Conservation (phyloP, 106 monocot species). For the Dioscorea dumetorum region DNA sequence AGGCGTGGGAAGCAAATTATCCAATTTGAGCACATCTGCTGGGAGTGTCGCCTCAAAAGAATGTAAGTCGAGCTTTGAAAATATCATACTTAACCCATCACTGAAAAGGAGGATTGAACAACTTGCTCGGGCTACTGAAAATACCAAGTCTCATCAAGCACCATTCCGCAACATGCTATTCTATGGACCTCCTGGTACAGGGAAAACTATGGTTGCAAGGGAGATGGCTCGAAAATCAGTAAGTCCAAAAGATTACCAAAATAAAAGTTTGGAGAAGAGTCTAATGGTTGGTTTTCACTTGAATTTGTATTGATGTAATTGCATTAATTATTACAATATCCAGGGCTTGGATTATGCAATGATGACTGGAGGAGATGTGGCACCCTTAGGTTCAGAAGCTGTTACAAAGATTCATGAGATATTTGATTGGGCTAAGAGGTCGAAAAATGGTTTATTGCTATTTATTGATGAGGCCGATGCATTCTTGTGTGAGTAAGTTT, state of each 20-base stretch:
- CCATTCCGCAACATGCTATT: constrained; percentile 98
- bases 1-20: constrained; percentile 17
- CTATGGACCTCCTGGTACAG: constrained; percentile 94
- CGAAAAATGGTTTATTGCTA: constrained; percentile 77
- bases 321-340: background rate
- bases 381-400: constrained; percentile 87
- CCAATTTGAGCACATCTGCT: constrained; percentile 12
- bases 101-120: constrained; percentile 68
- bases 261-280: no score
- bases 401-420: constrained; percentile 97
- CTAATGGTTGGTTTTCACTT: no score
- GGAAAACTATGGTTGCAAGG: constrained; percentile 89
- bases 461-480: constrained; percentile 99
- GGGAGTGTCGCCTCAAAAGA: constrained; percentile 9
- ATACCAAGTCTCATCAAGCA: constrained; percentile 90
- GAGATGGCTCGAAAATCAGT: constrained; percentile 96
- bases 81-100: constrained; percentile 86
- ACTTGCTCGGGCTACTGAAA: constrained; percentile 82
- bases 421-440: constrained; percentile 97
- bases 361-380: constrained; percentile 99
- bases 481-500: constrained; percentile 96
- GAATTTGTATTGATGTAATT: no score
- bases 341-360: constrained; percentile 98
- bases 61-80: constrained; percentile 37
- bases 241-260: background rate